Percentiles rank a stretch among this genome's conserved stretches.
These are phyloP conservation scores for Saccharomyces hybrid DNA, from an alignment of 1,139 yeast species.

Conservation along the genomic window DNA sequence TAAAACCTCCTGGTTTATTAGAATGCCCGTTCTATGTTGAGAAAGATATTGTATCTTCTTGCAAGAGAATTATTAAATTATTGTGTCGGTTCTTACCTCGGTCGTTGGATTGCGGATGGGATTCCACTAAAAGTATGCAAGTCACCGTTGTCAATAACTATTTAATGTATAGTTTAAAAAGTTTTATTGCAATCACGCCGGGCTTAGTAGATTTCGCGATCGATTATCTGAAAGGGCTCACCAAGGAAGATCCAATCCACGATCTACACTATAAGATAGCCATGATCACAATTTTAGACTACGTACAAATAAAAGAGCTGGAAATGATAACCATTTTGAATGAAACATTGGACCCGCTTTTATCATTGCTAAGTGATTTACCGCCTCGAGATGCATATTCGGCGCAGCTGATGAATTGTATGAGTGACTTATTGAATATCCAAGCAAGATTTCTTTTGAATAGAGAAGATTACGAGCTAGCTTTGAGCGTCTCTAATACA, in stretches of 20 bases:
- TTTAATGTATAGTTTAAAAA: constrained; percentile 67
- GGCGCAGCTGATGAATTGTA: constrained; percentile 6
- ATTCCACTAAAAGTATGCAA: constrained; percentile 49
- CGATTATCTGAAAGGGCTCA: constrained; percentile 42
- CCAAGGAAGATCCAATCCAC: constrained; percentile 43
- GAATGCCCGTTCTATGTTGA: constrained; percentile 41
- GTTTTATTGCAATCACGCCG: constrained; percentile 49
- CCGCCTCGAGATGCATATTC: constrained; percentile 9
- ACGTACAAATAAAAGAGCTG: constrained; percentile 52
- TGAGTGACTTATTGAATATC: constrained; percentile 36
- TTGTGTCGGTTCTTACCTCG: constrained; percentile 58
- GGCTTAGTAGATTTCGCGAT: constrained; percentile 55
- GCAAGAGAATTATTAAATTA: constrained; percentile 49
- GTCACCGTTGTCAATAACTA: constrained; percentile 63
- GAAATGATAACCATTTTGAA: constrained; percentile 60
- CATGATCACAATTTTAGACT: constrained; percentile 32
- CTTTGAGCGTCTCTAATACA: constrained; percentile 61
- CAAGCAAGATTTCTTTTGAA: constrained; percentile 67
- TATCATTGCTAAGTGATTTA: constrained; percentile 12
- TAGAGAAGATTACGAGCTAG: constrained; percentile 61
- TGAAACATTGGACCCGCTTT: constrained; percentile 39
- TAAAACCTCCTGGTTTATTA: constrained; percentile 50
- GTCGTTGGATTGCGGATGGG: constrained; percentile 61
- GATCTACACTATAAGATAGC: constrained; percentile 46
- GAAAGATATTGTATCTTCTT: constrained; percentile 34